Conservation (phyloP, 352 stramenopile species). For the Sclerospora graminicola region DNA sequence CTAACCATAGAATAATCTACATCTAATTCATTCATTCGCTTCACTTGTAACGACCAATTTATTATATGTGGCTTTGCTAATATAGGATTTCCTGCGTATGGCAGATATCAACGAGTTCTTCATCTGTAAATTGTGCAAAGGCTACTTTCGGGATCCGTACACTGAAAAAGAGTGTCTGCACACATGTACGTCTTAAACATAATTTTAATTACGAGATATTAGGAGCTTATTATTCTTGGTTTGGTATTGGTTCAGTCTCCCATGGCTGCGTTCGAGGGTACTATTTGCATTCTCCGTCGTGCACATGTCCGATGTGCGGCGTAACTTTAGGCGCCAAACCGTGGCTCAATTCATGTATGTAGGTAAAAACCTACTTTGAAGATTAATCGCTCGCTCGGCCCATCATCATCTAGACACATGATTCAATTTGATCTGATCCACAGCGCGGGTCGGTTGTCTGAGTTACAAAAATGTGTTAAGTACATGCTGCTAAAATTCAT, state of each 20-base stretch:
- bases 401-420: constrained; percentile 21
- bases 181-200: constrained; percentile 39
- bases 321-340: constrained; percentile 39
- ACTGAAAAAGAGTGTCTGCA: constrained; percentile 75
- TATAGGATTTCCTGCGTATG: constrained; percentile 35
- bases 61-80: constrained; percentile 6
- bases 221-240: neutral
- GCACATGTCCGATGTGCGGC: constrained; percentile 37
- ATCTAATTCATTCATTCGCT: too few relatives aligned
- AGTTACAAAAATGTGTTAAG: neutral
- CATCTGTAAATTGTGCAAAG: constrained; percentile 53
- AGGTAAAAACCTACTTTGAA: neutral
- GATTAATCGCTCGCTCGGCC: constrained; percentile 12
- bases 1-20: too few relatives aligned
- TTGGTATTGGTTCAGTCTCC: constrained; percentile 35
- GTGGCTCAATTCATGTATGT: constrained; percentile 42
- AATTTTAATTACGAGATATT: neutral
- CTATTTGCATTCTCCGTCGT: constrained; percentile 26
- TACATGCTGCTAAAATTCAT: neutral
- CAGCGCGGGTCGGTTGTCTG: constrained; percentile 27
- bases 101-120: constrained; percentile 46
- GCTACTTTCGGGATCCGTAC: constrained; percentile 59
- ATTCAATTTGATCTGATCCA: constrained; percentile 39
- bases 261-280: constrained; percentile 45
- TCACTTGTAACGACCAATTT: too few relatives aligned